Conservation (phyloP, 495 filamentous ascomycete genomes). For the Achaetomiella virescens region DNA sequence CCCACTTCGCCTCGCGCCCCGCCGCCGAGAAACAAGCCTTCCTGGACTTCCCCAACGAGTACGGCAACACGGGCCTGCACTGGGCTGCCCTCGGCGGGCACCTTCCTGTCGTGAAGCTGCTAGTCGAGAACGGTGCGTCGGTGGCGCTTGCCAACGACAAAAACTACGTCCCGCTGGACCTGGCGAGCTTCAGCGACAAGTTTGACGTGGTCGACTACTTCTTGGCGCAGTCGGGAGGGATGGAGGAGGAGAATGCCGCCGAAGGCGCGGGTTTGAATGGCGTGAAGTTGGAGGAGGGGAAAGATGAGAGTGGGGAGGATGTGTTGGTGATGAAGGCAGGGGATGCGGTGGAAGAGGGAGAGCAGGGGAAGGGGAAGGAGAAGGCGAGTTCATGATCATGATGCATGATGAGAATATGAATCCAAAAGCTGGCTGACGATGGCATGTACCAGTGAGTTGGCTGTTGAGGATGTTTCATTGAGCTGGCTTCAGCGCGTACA, state of each 20-base stretch:
- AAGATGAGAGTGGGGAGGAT: slow-evolving; percentile 8
- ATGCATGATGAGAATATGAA: not conserved
- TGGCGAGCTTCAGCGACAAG: slow-evolving; percentile 71
- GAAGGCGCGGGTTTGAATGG: slow-evolving; percentile 26
- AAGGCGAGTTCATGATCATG: not conserved
- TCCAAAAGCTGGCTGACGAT: not conserved
- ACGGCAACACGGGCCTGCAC: slow-evolving; percentile 84
- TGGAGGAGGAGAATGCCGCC: slow-evolving; percentile 47
- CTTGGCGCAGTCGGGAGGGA: slow-evolving; percentile 46
- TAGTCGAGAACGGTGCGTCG: slow-evolving; percentile 60
- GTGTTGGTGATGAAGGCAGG: not conserved
- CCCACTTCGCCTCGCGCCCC: slow-evolving; percentile 28
- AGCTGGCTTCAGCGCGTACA: slow-evolving; percentile 55
- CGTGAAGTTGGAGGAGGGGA: slow-evolving; percentile 21
- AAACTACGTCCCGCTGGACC: slow-evolving; percentile 78
- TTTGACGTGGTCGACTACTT: slow-evolving; percentile 62
- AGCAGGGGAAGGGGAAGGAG: not conserved
- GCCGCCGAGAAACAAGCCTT: slow-evolving; percentile 37
- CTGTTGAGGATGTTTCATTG: not conserved
- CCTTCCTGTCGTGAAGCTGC: slow-evolving; percentile 65
- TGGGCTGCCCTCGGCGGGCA: slow-evolving; percentile 91
- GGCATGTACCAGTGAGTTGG: not conserved
- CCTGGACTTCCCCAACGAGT: slow-evolving; percentile 64
- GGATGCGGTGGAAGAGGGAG: slow-evolving; percentile 1
- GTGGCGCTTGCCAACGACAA: slow-evolving; percentile 67